phyloP scores from a whole-genome alignment of 768 basidiomycete species.

The Imleria badia region DNA sequence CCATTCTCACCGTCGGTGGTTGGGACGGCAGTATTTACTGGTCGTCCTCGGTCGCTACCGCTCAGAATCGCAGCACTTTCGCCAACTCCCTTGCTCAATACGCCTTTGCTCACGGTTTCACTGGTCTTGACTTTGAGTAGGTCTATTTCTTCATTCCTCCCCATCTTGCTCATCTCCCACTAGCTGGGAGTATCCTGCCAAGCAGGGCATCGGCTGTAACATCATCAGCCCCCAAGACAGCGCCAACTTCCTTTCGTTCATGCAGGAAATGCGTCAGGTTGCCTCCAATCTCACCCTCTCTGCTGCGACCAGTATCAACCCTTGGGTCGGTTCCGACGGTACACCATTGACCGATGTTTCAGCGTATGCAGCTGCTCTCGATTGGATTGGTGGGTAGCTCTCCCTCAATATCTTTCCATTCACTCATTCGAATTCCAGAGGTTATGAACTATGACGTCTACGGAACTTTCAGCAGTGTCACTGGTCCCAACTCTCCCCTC shows the following conservation, averaged over 20 bases:
- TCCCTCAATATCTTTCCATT: fast-evolving
- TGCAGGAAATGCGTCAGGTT: conserved; percentile 62
- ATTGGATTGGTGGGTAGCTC: conserved; percentile 59
- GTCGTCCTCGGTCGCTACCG: conserved; percentile 55
- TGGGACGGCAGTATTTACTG: conserved; percentile 66
- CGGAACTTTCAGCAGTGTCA: conserved; percentile 51
- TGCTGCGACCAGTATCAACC: conserved; percentile 63
- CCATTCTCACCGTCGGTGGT: conserved; percentile 62
- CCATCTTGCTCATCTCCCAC: neutral
- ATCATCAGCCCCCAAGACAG: conserved; percentile 60
- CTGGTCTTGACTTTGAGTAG: conserved; percentile 71
- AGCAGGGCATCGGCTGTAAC: conserved; percentile 71
- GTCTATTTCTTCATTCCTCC: conserved; percentile 18
- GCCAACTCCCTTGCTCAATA: conserved; percentile 52
- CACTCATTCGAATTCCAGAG: conserved; percentile 39
- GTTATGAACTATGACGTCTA: conserved; percentile 74
- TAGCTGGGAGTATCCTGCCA: conserved; percentile 87
- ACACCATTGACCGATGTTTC: conserved; percentile 60
- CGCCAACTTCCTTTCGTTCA: conserved; percentile 74
- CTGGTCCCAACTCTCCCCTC: conserved; percentile 84
- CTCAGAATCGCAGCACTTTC: conserved; percentile 56
- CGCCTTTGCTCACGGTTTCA: conserved; percentile 48
- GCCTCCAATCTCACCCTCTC: conserved; percentile 65
- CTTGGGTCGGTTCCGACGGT: conserved; percentile 62
- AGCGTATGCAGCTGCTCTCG: conserved; percentile 63